Evolutionary conservation across 2,329 filamentous ascomycete genomes (phyloP).

Genomic region (Botrytis byssoidea): DNA sequence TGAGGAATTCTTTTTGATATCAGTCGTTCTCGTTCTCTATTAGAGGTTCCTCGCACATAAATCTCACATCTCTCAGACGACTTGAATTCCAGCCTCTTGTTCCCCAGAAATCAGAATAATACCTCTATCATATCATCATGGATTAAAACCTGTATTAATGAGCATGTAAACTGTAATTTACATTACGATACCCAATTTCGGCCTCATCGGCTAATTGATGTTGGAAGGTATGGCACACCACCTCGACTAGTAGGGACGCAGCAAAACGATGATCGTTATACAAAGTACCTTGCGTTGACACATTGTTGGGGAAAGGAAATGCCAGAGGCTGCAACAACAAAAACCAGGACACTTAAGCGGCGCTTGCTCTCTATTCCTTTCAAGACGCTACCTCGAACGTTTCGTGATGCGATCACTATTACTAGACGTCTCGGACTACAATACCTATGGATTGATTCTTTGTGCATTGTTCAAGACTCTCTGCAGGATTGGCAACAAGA

Average conservation of each 20-base stretch:
- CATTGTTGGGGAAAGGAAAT: constrained; percentile 23
- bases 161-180: constrained; percentile 22
- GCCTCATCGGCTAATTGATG: constrained; percentile 26
- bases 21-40: not conserved
- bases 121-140: constrained; percentile 22
- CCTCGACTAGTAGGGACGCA: constrained; percentile 19
- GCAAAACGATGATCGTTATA: not conserved
- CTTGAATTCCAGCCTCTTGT: constrained; percentile 15
- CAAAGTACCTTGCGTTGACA: constrained; percentile 20
- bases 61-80: constrained; percentile 19
- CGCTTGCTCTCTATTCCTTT: constrained; percentile 20
- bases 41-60: too few relatives aligned
- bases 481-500: constrained; percentile 28
- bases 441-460: constrained; percentile 18
- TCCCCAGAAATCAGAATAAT: constrained; percentile 16
- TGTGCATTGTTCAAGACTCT: constrained; percentile 20
- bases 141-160: constrained; percentile 21
- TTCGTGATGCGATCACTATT: constrained; percentile 18
- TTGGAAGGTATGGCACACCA: constrained; percentile 16
- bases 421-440: constrained; percentile 16
- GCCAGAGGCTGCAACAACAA: constrained; percentile 21
- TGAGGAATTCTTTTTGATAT: not conserved
- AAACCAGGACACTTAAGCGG: constrained; percentile 6
- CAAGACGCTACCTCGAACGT: constrained; percentile 11
- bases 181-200: constrained; percentile 22